phyloP scores from a whole-genome alignment of 768 basidiomycete species.

The Dioszegia aurantiaca region DNA sequence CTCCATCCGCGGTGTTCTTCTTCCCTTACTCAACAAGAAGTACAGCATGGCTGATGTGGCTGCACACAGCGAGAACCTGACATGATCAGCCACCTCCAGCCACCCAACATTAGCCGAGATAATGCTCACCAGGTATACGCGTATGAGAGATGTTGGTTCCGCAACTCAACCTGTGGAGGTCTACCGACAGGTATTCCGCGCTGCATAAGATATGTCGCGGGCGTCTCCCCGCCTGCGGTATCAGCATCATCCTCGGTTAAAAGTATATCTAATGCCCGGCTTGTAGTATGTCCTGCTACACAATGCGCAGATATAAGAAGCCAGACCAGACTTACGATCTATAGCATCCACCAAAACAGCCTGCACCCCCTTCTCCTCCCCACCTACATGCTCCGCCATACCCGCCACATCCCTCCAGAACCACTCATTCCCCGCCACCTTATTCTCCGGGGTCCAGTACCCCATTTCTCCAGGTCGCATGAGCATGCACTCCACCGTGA shows the following conservation, averaged over 20 bases:
- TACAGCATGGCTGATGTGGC: constrained; percentile 59
- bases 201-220: constrained; percentile 41
- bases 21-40: constrained; percentile 29
- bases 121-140: constrained; percentile 78
- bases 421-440: constrained; percentile 75
- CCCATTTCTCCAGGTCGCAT: constrained; percentile 59
- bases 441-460: constrained; percentile 90
- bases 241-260: background rate
- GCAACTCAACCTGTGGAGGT: constrained; percentile 73
- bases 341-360: constrained; percentile 88
- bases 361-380: constrained; percentile 68
- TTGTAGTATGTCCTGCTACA: too few relatives aligned
- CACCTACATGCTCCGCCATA: constrained; percentile 76
- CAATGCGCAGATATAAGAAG: too few relatives aligned
- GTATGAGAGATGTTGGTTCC: constrained; percentile 93
- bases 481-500: constrained; percentile 81
- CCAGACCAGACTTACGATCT: constrained; percentile 75
- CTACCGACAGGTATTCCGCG: constrained; percentile 84
- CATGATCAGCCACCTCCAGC: background rate
- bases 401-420: constrained; percentile 82
- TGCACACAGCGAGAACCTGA: constrained; percentile 83
- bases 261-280: too few relatives aligned
- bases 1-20: constrained; percentile 23
- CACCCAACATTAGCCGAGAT: constrained; percentile 6
- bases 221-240: constrained; percentile 64